Evolutionary conservation across 2,329 filamentous ascomycete species (phyloP).

Genomic region (Fusarium sp.): DNA sequence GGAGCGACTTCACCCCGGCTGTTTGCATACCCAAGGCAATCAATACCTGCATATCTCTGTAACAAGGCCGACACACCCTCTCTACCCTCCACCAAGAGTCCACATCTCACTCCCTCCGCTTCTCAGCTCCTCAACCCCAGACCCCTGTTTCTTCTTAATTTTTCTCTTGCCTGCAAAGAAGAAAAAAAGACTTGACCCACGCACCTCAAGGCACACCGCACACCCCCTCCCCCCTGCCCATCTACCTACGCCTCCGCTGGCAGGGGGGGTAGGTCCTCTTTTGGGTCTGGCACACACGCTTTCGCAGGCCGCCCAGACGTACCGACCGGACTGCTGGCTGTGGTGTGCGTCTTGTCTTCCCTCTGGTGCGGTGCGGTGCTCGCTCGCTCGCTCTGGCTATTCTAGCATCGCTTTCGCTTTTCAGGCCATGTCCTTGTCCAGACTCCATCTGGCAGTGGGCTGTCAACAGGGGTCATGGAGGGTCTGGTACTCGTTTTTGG

Average conservation of each 20-base stretch:
- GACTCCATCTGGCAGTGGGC: conserved; percentile 29
- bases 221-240: conserved; percentile 1
- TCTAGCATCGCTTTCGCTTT: conserved; percentile 19
- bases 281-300: conserved; percentile 11
- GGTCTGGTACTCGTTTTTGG: conserved; percentile 22
- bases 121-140: conserved; percentile 36
- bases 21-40: conserved; percentile 17
- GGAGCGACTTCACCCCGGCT: conserved; percentile 4
- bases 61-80: not conserved
- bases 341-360: not conserved
- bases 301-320: conserved; percentile 20
- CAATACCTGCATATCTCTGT: conserved; percentile 32
- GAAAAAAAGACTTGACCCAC: conserved; percentile 12
- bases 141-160: conserved; percentile 31
- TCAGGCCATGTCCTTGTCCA: conserved; percentile 20
- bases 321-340: conserved; percentile 13
- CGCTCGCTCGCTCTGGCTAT: not conserved
- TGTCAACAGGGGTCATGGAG: conserved; percentile 40
- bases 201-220: not conserved
- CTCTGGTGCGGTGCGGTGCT: not conserved
- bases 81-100: not conserved
- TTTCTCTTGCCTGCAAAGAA: not conserved
- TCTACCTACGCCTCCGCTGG: too few relatives aligned
- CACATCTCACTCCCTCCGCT: conserved; percentile 32
- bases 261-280: not conserved